Conservation (phyloP, 208 protist species). For the Acanthamoeba castellanii region DNA sequence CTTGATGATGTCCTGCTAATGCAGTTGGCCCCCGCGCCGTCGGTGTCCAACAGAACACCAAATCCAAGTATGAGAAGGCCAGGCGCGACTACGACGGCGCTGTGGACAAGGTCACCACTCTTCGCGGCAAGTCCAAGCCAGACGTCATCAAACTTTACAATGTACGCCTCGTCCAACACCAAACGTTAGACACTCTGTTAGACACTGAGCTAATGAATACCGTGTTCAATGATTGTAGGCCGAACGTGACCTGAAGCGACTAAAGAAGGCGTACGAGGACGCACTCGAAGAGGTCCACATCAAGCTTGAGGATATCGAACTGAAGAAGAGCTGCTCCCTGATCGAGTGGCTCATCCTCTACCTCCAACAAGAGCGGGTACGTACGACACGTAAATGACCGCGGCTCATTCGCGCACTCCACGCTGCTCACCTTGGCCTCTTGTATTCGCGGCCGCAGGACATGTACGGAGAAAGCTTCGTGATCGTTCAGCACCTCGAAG, state of each 20-base stretch:
- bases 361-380: constrained; percentile 35
- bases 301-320: constrained; percentile 37
- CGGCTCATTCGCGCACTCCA: background rate
- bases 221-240: background rate
- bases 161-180: background rate
- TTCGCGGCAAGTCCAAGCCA: constrained; percentile 14
- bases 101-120: constrained; percentile 34
- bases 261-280: constrained; percentile 46
- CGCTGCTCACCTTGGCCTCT: background rate
- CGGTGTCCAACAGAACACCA: background rate
- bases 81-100: constrained; percentile 44
- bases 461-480: constrained; percentile 10
- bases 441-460: background rate
- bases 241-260: constrained; percentile 37
- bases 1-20: background rate
- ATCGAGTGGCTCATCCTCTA: constrained; percentile 47
- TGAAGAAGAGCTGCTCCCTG: constrained; percentile 31
- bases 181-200: no score
- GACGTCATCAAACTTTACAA: constrained; percentile 63
- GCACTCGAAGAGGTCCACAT: background rate
- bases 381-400: background rate
- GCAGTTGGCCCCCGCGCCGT: background rate
- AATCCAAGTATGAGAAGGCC: constrained; percentile 16
- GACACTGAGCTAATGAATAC: background rate
- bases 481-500: background rate